These are phyloP conservation scores for Knoxia roxburghii DNA, from an alignment of 257 asterid species.

Conservation along the genomic window DNA sequence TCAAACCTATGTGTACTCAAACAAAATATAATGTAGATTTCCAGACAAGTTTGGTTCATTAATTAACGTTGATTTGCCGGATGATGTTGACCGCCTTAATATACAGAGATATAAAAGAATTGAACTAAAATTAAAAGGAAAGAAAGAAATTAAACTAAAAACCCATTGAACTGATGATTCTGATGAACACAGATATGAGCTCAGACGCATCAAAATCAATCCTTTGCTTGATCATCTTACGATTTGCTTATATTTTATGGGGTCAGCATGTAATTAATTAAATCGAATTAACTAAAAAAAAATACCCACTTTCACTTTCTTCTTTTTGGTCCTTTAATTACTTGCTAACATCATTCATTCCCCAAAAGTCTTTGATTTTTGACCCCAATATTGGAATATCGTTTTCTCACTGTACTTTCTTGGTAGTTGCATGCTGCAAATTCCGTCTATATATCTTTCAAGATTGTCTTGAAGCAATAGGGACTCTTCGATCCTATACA, in stretches of 20 bases:
- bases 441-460: too few relatives aligned
- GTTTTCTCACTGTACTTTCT: not conserved
- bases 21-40: not conserved
- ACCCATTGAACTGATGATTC: too few relatives aligned
- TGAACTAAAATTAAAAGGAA: not conserved
- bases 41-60: not conserved
- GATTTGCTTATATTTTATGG: not conserved
- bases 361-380: not conserved
- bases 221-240: not conserved
- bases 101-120: too few relatives aligned
- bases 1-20: slow-evolving; percentile 9
- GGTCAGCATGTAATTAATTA: too few relatives aligned
- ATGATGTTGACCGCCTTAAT: slow-evolving; percentile 17
- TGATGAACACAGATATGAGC: slow-evolving; percentile 26
- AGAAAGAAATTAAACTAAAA: too few relatives aligned
- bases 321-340: not conserved
- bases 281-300: not conserved
- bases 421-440: not conserved
- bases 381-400: not conserved
- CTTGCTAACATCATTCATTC: not conserved
- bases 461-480: not conserved
- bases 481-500: not conserved
- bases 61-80: slow-evolving; percentile 5
- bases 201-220: slow-evolving; percentile 77
- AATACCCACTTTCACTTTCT: slow-evolving; percentile 7